Percentiles rank a stretch among this genome's conserved stretches.
Conservation (phyloP, 805 yeast species). For the Myxozyma udenii region DNA sequence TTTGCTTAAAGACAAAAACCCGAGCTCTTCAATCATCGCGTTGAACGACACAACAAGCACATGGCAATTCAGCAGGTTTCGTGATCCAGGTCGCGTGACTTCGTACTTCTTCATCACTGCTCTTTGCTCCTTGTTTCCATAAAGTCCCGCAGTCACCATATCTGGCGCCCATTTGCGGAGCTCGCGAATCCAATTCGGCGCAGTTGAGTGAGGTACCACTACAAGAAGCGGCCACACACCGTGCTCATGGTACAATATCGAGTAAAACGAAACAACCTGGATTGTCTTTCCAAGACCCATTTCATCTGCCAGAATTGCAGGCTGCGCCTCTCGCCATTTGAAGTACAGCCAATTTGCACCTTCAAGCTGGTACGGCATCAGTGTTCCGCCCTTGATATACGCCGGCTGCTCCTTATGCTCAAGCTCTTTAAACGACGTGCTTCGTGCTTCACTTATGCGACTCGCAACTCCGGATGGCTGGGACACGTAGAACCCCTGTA, state of each 20-base stretch:
- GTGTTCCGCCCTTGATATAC: conserved; percentile 16
- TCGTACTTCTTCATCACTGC: conserved; percentile 40
- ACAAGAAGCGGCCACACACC: conserved; percentile 73
- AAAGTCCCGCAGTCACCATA: conserved; percentile 76
- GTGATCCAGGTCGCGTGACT: conserved; percentile 11
- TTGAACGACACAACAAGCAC: conserved; percentile 83
- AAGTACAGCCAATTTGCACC: conserved; percentile 30
- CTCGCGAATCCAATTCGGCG: conserved; percentile 93
- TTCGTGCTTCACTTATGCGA: not conserved
- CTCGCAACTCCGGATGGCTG: conserved; percentile 1
- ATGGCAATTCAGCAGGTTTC: conserved; percentile 38
- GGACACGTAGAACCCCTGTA: conserved; percentile 10
- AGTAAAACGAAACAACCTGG: conserved; percentile 88
- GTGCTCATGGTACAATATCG: conserved; percentile 75
- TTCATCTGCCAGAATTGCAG: conserved; percentile 69
- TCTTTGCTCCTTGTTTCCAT: conserved; percentile 64
- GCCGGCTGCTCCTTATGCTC: conserved; percentile 23
- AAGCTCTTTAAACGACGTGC: conserved; percentile 8
- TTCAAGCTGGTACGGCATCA: conserved; percentile 28
- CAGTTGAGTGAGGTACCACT: conserved; percentile 94
- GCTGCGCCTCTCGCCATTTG: conserved; percentile 23
- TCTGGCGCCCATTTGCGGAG: conserved; percentile 98
- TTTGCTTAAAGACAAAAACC: conserved; percentile 47
- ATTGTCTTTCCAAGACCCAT: conserved; percentile 68
- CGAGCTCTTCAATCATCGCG: conserved; percentile 64